Percentiles rank a stretch among this genome's conserved stretches.
Conservation (phyloP, 306 rosid species). For the Corylus heterophylla region DNA sequence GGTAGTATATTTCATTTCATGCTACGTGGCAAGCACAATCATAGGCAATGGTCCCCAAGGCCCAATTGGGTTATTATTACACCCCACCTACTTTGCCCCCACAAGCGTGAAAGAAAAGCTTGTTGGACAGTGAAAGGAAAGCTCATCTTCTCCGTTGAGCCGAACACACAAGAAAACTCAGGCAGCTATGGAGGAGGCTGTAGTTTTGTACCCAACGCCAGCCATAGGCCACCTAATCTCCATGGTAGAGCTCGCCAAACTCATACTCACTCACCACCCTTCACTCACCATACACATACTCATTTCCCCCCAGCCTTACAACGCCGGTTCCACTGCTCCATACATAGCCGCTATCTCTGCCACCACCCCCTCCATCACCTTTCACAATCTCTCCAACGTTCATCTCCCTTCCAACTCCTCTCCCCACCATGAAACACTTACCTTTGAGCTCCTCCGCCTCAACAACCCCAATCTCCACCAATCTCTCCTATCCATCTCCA, state of each 20-base stretch:
- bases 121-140: no score
- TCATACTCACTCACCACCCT: conserved; percentile 34
- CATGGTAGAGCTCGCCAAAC: conserved; percentile 42
- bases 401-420: conserved; percentile 10
- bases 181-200: no score
- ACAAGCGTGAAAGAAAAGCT: no score
- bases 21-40: no score
- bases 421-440: conserved; percentile 18
- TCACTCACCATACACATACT: conserved; percentile 40
- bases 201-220: no score
- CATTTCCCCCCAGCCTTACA: conserved; percentile 40
- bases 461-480: conserved; percentile 27
- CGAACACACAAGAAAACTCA: no score
- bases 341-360: conserved; percentile 34
- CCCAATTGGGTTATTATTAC: no score
- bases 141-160: no score
- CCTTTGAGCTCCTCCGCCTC: conserved; percentile 26
- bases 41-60: no score
- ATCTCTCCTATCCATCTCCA: conserved; percentile 16
- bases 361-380: conserved; percentile 31
- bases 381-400: conserved; percentile 32
- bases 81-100: no score
- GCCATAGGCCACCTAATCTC: conserved; percentile 38
- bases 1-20: no score
- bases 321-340: conserved; percentile 21